Evolutionary conservation across 192 early-diverging fungal genomes (phyloP).

Genomic region (Helicostylum pulchrum): DNA sequence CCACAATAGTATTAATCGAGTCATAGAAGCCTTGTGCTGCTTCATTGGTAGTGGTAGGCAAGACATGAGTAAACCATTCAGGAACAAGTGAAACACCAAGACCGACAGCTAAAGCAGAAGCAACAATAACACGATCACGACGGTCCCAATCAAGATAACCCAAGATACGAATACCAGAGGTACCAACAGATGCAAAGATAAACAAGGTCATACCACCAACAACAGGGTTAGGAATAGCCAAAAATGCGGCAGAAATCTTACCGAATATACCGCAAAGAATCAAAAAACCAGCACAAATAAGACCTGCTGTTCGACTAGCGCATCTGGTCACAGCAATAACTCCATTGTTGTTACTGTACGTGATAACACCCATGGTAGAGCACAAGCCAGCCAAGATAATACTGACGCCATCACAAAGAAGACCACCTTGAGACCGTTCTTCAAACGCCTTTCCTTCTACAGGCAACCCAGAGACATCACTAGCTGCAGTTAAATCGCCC

Average conservation of each 20-base stretch:
- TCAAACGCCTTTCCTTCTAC: constrained; percentile 56
- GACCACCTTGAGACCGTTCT: constrained; percentile 50
- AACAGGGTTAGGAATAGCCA: constrained; percentile 44
- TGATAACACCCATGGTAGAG: constrained; percentile 51
- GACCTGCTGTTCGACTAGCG: constrained; percentile 51
- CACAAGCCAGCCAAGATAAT: constrained; percentile 37
- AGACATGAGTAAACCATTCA: constrained; percentile 46
- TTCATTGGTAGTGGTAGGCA: constrained; percentile 35
- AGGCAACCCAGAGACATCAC: constrained; percentile 45
- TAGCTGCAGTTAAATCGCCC: constrained; percentile 54
- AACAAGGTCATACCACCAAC: constrained; percentile 56
- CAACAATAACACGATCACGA: constrained; percentile 52
- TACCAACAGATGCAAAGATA: constrained; percentile 51
- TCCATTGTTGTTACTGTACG: constrained; percentile 58
- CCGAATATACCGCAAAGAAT: constrained; percentile 51
- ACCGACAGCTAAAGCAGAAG: constrained; percentile 44
- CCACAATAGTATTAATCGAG: constrained; percentile 45
- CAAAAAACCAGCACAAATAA: constrained; percentile 51
- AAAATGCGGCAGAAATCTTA: constrained; percentile 49
- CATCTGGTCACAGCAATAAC: constrained; percentile 55
- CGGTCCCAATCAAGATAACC: constrained; percentile 52
- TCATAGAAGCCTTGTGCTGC: constrained; percentile 42
- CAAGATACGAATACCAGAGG: constrained; percentile 53
- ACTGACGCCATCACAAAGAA: constrained; percentile 48
- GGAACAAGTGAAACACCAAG: constrained; percentile 50